Evolutionary conservation across 768 basidiomycete species (phyloP).

Genomic region (Lanmaoa rubissima): DNA sequence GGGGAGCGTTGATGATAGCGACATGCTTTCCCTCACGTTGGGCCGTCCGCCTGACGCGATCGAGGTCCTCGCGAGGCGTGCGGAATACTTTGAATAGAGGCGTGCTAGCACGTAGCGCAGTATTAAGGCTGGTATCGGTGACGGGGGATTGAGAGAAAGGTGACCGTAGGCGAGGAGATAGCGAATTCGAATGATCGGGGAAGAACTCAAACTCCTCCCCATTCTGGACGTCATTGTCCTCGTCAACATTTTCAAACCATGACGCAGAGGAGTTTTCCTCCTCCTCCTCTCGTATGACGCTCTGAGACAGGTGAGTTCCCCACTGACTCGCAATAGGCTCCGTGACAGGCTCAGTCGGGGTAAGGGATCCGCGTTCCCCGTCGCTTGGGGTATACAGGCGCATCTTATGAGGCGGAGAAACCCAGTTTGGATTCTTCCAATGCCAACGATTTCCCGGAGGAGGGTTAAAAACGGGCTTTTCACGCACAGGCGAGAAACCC

Average conservation of each 20-base stretch:
- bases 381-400: conserved; percentile 24
- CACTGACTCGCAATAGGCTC: conserved; percentile 14
- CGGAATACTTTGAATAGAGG: conserved; percentile 35
- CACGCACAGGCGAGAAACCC: conserved; percentile 16
- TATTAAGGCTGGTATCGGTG: conserved; percentile 25
- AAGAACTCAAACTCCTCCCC: conserved; percentile 12
- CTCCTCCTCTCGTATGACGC: conserved; percentile 11
- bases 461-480: conserved; percentile 23
- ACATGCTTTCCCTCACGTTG: conserved; percentile 32
- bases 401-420: conserved; percentile 31
- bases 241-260: conserved; percentile 9
- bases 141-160: conserved; percentile 26
- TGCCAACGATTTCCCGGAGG: conserved; percentile 34
- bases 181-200: conserved; percentile 18
- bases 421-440: conserved; percentile 36
- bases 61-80: conserved; percentile 29
- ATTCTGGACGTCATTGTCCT: conserved; percentile 2
- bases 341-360: conserved; percentile 31
- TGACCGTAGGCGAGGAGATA: conserved; percentile 26
- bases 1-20: conserved; percentile 27
- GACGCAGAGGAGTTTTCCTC: conserved; percentile 8
- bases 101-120: conserved; percentile 30
- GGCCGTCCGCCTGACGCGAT: conserved; percentile 25
- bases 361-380: conserved; percentile 24
- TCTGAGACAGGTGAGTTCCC: background rate